Conservation (phyloP, 78 protist species). For the Dictyostelium citrinum region DNA sequence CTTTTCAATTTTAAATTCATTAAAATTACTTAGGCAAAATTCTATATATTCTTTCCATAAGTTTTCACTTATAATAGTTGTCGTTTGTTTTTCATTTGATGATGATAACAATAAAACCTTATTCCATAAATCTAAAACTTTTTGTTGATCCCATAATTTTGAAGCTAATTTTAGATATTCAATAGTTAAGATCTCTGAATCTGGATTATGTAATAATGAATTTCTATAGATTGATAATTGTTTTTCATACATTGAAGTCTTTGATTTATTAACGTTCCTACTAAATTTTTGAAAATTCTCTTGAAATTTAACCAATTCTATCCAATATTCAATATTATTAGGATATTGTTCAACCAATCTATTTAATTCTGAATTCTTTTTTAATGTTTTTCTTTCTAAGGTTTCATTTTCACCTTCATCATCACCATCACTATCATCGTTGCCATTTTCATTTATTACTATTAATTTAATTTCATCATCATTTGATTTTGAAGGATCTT, state of each 20-base stretch:
- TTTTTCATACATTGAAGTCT: conserved; percentile 21
- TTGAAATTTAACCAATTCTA: conserved; percentile 47
- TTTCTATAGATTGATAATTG: conserved; percentile 33
- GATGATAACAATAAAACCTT: neutral
- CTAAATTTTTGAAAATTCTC: conserved; percentile 23
- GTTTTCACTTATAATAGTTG: neutral
- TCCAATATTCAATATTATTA: conserved; percentile 2
- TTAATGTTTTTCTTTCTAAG: neutral
- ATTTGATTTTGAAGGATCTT: neutral
- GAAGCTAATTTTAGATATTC: conserved; percentile 11
- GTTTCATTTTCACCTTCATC: neutral
- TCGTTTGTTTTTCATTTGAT: neutral
- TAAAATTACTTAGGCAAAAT: conserved; percentile 33
- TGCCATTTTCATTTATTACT: neutral
- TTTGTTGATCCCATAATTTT: conserved; percentile 37
- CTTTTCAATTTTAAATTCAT: neutral
- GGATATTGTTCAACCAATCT: neutral
- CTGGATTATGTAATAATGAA: conserved; percentile 24
- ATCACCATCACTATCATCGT: neutral
- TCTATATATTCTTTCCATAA: conserved; percentile 45
- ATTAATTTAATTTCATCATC: neutral
- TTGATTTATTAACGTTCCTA: neutral
- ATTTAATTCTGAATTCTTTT: conserved; percentile 36
- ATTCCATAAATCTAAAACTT: conserved; percentile 32
- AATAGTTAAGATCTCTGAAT: conserved; percentile 18